A percentile compares a stretch with the other conserved stretches of the same genome.
These are phyloP conservation scores for Basipetospora chlamydospora DNA, from an alignment of 2,329 filamentous ascomycete genomes.

Conservation along the genomic window DNA sequence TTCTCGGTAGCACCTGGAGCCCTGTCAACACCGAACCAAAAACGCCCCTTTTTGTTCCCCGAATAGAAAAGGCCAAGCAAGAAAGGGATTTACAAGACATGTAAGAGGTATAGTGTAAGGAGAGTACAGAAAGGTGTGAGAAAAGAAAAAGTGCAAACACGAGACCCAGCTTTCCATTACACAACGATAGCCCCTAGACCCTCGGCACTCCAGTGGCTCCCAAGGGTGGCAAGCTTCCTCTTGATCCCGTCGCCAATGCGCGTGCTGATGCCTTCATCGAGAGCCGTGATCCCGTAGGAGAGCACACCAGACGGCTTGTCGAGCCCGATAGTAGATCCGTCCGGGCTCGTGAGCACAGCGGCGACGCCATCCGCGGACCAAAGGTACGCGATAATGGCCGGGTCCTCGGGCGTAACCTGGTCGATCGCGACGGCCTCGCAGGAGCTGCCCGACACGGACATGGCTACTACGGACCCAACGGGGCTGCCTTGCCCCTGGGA, in stretches of 20 bases:
- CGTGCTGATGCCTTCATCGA: constrained; percentile 25
- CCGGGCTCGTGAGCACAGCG: constrained; percentile 18
- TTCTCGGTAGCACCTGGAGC: no score
- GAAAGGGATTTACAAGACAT: no score
- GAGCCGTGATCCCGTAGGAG: constrained; percentile 22
- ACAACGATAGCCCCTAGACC: constrained; percentile 6
- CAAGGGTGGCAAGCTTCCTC: constrained; percentile 25
- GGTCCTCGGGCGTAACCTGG: constrained; percentile 24
- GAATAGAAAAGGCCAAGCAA: no score
- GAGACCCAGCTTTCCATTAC: no score
- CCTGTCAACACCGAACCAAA: no score
- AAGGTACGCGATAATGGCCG: constrained; percentile 20
- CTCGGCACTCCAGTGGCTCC: constrained; percentile 23
- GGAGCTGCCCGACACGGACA: not conserved
- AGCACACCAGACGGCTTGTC: constrained; percentile 24
- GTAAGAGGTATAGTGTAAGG: no score
- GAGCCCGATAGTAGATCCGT: constrained; percentile 19
- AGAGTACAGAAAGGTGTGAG: no score
- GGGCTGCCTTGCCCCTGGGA: constrained; percentile 12
- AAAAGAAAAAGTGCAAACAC: no score
- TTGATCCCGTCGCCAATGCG: constrained; percentile 29
- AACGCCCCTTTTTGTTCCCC: no score
- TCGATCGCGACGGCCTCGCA: constrained; percentile 21
- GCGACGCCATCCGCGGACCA: constrained; percentile 23
- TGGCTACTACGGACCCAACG: constrained; percentile 15